Evolutionary conservation across 1,284 basidiomycete genomes (phyloP), one percentile per base, ranked within the genome.

Genomic region (Ustilago crameri): DNA sequence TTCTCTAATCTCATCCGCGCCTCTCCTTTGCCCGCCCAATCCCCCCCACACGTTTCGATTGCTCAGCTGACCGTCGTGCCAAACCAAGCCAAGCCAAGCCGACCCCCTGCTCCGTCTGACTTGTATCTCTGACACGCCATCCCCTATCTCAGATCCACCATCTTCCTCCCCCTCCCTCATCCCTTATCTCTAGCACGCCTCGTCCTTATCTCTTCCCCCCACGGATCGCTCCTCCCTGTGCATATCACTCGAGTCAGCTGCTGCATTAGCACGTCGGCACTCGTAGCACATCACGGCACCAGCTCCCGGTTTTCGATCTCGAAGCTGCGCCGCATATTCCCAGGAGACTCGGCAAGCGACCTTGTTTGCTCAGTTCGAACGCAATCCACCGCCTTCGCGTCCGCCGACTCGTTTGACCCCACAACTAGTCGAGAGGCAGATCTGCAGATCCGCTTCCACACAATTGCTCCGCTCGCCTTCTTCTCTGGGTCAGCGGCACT

Each of bases 201-300:
- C 43, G 22, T 45, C 45, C 61, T 64, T 64, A 64, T 64, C 53
- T 54, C 51, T 41, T n/a, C 22, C 49, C 55, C 55, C 54, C 62
- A 54, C 55, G 55, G 42, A 46, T 43, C n/a, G 20, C 22, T 51
- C 34, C 54, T 51, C 55, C 56, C 47, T 17, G 54, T 58, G 24
- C 34, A 30, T 20, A 43, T n/a, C 26, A 32, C 26, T 42, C 51
- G 23, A 30, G n/a, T 42, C 14, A n/a, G 40, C 40, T 42, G n/a
- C n/a, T 37, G 32, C 41, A 35, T 12, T 35, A 24, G 12, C 27
- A 47, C 48, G 8, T 32, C 42, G 42, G 34, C 43, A 43, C 35
- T 38, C 43, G 7, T 5, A 9, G 7, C 9, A 40, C 22, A 42
- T 7, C 12, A 42, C n/a, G n/a, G 40, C 30, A 14, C 24, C 40